Conservation (phyloP, 441 rosid genomes). For the Codiaeum variegatum region DNA sequence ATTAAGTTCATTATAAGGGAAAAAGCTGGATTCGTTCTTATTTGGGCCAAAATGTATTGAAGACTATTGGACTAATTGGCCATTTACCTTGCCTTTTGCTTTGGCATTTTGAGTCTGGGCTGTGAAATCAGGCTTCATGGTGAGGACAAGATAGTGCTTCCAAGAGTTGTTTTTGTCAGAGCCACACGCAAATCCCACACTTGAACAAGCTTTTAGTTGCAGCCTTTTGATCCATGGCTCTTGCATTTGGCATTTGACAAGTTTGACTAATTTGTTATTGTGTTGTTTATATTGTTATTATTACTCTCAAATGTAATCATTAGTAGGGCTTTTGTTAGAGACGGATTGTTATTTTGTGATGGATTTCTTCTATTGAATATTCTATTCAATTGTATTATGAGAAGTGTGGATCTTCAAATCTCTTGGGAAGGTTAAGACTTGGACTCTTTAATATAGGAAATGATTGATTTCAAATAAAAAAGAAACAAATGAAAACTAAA, state of each 20-base stretch:
- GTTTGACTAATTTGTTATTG: conserved; percentile 8
- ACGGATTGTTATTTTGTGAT: conserved; percentile 13
- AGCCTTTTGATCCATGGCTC: neutral
- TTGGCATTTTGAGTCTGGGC: conserved; percentile 14
- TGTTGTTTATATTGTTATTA: conserved; percentile 13
- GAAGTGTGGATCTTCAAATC: neutral
- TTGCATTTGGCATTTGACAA: conserved; percentile 20
- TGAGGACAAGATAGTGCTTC: conserved; percentile 22
- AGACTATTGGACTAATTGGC: conserved; percentile 11
- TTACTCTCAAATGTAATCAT: conserved; percentile 20
- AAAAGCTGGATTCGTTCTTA: conserved; percentile 40
- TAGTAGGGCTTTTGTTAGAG: conserved; percentile 8
- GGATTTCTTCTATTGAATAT: conserved; percentile 20
- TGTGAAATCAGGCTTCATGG: conserved; percentile 14
- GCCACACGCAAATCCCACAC: neutral
- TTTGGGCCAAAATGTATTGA: conserved; percentile 26
- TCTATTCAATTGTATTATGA: neutral
- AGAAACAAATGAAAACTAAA: too few species aligned
- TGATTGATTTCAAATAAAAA: too few species aligned
- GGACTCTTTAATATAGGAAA: neutral
- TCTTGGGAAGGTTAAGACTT: neutral
- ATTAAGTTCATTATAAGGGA: conserved; percentile 16
- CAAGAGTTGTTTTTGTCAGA: conserved; percentile 16
- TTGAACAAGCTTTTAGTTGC: conserved; percentile 8
- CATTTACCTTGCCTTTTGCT: conserved; percentile 21